These are phyloP conservation scores for Alopecurus myosuroides DNA, from an alignment of 176 grass and related monocot genomes.

Conservation along the genomic window DNA sequence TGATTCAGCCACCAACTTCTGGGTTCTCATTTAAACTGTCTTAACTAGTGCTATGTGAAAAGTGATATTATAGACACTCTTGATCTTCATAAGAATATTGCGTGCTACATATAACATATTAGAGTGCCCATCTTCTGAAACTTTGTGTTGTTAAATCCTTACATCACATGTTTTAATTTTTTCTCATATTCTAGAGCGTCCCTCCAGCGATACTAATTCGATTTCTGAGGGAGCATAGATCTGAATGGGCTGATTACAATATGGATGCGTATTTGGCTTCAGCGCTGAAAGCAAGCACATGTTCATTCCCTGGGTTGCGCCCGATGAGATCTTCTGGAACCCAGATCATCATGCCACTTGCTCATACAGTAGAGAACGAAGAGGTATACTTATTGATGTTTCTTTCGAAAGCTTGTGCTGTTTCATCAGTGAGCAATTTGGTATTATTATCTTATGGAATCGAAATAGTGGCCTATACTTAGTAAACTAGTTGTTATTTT, in stretches of 20 bases:
- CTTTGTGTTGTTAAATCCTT: not conserved
- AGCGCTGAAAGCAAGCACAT: slow-evolving; percentile 51
- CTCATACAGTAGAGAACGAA: slow-evolving; percentile 92
- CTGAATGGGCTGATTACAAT: slow-evolving; percentile 97
- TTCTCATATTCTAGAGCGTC: slow-evolving; percentile 65
- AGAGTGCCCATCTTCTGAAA: not conserved
- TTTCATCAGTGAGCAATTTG: not conserved
- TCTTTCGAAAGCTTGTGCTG: not conserved
- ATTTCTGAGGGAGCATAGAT: slow-evolving; percentile 94
- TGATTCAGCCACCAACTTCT: not conserved
- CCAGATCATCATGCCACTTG: slow-evolving; percentile 90
- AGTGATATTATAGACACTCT: not conserved
- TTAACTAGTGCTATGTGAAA: not conserved
- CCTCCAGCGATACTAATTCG: slow-evolving; percentile 80
- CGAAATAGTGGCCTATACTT: not conserved
- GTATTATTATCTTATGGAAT: not conserved
- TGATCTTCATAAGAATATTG: not conserved
- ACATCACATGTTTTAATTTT: slow-evolving; percentile 15
- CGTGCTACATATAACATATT: not conserved
- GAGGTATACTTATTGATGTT: slow-evolving; percentile 49
- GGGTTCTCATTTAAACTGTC: not conserved
- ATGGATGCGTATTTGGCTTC: slow-evolving; percentile 89
- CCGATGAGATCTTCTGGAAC: slow-evolving; percentile 82
- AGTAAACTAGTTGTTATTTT: not conserved
- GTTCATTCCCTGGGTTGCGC: slow-evolving; percentile 55